Percentiles rank a stretch among this genome's conserved stretches.
phyloP scores from a whole-genome alignment of 176 grass and related monocot species.

The Microstegium vimineum region DNA sequence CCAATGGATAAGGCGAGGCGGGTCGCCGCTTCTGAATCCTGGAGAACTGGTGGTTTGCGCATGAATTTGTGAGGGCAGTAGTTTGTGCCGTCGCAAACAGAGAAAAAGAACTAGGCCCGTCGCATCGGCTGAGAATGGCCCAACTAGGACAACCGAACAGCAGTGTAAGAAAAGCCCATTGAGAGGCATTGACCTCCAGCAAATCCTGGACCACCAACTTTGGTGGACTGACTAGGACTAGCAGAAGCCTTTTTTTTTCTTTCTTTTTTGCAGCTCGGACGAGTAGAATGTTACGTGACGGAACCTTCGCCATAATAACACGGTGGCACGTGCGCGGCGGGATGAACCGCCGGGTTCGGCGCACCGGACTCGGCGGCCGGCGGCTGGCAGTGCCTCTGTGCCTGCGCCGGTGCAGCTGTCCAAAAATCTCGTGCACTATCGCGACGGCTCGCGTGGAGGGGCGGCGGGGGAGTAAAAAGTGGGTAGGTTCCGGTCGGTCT shows the following conservation, averaged over 20 bases:
- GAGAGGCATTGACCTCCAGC: accelerated
- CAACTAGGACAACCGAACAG: background rate
- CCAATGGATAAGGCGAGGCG: background rate
- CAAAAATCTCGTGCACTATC: background rate
- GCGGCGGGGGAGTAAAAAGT: background rate
- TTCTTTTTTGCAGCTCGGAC: too few species aligned
- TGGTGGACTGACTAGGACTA: too few species aligned
- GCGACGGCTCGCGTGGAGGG: constrained; percentile 12
- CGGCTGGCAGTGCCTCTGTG: background rate
- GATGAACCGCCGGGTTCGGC: background rate
- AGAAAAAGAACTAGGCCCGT: background rate
- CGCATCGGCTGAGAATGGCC: background rate
- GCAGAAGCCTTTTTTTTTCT: too few species aligned
- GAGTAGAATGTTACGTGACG: background rate
- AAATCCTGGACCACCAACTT: background rate
- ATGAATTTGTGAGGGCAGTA: background rate
- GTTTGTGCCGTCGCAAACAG: background rate
- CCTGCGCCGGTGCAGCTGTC: too few species aligned
- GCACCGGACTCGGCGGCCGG: background rate
- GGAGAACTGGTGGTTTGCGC: background rate
- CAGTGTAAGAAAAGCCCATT: background rate
- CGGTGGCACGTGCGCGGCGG: background rate
- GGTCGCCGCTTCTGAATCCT: background rate
- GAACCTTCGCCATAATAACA: background rate
- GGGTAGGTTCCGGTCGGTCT: constrained; percentile 23